Base-by-base conservation (phyloP, 371 early-diverging fungal species). In the Mortierella sp. region DNA sequence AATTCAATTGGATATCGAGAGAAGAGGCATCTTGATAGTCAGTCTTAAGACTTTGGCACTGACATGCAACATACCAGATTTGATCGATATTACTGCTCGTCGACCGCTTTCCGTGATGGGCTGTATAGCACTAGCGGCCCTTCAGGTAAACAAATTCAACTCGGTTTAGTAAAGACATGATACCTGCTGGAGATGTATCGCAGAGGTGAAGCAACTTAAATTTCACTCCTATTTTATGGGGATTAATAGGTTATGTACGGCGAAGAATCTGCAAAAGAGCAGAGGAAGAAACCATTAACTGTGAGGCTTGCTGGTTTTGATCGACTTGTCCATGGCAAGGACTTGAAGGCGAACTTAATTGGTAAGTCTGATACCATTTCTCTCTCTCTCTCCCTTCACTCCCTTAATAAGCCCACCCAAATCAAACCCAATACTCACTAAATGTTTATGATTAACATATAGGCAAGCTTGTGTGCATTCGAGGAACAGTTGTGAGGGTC, bases 401-500 rank as follows among this genome's bases (percentile, higher is more conserved):
- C 45, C 43, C n/a, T n/a, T n/a, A n/a, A n/a, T n/a, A n/a, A n/a
- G n/a, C n/a, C n/a, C n/a, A n/a, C n/a, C n/a, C n/a, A n/a, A 7
- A 19, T n/a, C 12, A 19, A 4, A 43, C 12, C 5, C 37, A 19
- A 19, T 25, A 45, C 16, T 19, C 46, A 46, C 4, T 7, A 30
- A n/a, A 14, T 37, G 21, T 43, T 26, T 44, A 26, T 58, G 18
- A 29, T 43, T 9, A 15, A 12, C 12, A 29, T 26, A 43, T 59
- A 52, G 88, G 85, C 14, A 72, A 82, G 23, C 74, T 85, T 44
- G 75, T 89, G 19, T 80, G 81, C 26, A 64, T 88, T 12, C 75
- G 84, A 28, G 89, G 89, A 65, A 86, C 86, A 2, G 77, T 84
- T 15, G 77, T 82, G 21, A 58, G 81, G 21, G 68, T 77, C 11